Evolutionary conservation across 75 land plant genomes (phyloP).

Genomic region (Sequoia sempervirens): DNA sequence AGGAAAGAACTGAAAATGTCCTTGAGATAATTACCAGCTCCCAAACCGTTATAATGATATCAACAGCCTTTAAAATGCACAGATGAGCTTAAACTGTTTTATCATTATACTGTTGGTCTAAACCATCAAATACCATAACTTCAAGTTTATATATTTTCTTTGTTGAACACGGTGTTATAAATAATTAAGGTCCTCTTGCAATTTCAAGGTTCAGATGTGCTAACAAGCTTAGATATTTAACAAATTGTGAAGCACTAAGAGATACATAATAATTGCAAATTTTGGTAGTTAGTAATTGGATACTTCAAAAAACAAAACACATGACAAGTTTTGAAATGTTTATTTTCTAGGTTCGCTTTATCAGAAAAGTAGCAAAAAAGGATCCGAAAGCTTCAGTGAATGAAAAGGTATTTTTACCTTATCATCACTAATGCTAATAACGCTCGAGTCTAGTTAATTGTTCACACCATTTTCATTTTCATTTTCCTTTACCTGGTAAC

Average conservation of each 20-base stretch:
- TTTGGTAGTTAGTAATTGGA: neutral
- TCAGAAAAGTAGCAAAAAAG: neutral
- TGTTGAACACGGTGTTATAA: neutral
- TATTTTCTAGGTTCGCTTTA: neutral
- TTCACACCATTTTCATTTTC: neutral
- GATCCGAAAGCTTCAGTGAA: neutral
- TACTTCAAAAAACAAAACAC: neutral
- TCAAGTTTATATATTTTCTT: neutral
- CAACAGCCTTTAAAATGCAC: neutral
- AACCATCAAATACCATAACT: neutral
- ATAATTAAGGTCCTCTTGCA: neutral
- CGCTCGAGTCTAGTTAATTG: neutral
- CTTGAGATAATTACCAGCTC: neutral
- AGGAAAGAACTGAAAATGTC: neutral
- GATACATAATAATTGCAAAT: neutral
- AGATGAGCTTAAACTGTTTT: neutral
- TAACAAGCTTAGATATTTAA: neutral
- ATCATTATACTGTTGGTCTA: neutral
- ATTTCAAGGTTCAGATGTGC: neutral
- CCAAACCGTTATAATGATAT: neutral
- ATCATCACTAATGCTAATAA: neutral
- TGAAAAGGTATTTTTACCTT: neutral
- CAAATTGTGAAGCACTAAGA: neutral
- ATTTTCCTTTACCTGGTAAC: neutral
- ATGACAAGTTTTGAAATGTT: neutral